Percentiles rank a stretch among this genome's conserved stretches.
These are phyloP conservation scores for Comarum palustre DNA, from an alignment of 306 rosid species.

Conservation along the genomic window DNA sequence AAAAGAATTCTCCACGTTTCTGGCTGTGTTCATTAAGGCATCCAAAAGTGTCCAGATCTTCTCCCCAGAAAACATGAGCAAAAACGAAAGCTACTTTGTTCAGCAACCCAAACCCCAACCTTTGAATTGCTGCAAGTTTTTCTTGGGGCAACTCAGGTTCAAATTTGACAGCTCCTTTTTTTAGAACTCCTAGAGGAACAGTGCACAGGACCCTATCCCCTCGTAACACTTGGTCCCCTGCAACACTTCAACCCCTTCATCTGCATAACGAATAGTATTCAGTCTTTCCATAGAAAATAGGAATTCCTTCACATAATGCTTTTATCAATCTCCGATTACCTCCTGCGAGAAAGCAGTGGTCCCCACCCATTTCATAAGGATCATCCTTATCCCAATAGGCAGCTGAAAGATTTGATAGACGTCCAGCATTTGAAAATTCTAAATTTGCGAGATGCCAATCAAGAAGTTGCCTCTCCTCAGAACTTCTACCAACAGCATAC, in stretches of 20 bases:
- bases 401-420: slow-evolving; percentile 88
- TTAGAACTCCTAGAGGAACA: slow-evolving; percentile 90
- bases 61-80: slow-evolving; percentile 94
- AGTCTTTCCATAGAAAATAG: slow-evolving; percentile 67
- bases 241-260: slow-evolving; percentile 69
- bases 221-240: slow-evolving; percentile 68
- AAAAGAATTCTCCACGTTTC: slow-evolving; percentile 85
- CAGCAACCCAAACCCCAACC: slow-evolving; percentile 88
- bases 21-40: slow-evolving; percentile 64
- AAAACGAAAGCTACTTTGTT: slow-evolving; percentile 92
- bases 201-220: slow-evolving; percentile 81
- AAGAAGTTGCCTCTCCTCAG: slow-evolving; percentile 72
- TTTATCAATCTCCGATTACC: slow-evolving; percentile 83
- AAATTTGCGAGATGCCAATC: slow-evolving; percentile 97
- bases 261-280: slow-evolving; percentile 56
- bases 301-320: slow-evolving; percentile 74
- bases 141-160: slow-evolving; percentile 77
- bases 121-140: slow-evolving; percentile 75
- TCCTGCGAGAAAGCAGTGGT: slow-evolving; percentile 94
- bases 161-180: slow-evolving; percentile 55
- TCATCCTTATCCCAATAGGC: slow-evolving; percentile 96
- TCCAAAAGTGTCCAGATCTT: slow-evolving; percentile 92
- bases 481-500: slow-evolving; percentile 61
- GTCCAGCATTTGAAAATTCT: slow-evolving; percentile 96
- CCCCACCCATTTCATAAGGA: slow-evolving; percentile 98